Percentiles rank a stretch among this genome's conserved stretches.
Conservation (phyloP, 2,329 filamentous ascomycete species). For the Blumeriella jaapii region DNA sequence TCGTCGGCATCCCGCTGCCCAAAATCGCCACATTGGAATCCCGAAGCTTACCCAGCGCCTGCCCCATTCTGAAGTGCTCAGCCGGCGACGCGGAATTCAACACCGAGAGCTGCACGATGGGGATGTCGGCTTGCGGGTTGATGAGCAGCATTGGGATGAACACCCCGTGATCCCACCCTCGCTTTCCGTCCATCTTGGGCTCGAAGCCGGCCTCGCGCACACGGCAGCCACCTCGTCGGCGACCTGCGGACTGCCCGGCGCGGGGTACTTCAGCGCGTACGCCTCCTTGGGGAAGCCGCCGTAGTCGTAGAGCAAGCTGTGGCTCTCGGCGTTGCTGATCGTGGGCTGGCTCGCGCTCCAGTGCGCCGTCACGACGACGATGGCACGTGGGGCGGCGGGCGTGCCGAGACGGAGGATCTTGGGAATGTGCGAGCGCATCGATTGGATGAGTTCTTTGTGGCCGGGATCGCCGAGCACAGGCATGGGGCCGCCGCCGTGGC, state of each 20-base stretch:
- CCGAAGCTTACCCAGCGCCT: constrained; percentile 52
- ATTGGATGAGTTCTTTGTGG: constrained; percentile 39
- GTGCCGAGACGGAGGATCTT: constrained; percentile 43
- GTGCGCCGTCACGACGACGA: constrained; percentile 68
- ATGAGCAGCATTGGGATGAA: constrained; percentile 33
- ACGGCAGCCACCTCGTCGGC: constrained; percentile 37
- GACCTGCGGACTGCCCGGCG: constrained; percentile 41
- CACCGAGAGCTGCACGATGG: constrained; percentile 62
- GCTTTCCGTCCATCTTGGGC: constrained; percentile 16
- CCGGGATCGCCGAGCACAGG: constrained; percentile 43
- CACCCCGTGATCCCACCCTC: constrained; percentile 51
- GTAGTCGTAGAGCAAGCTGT: constrained; percentile 45
- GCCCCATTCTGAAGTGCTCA: constrained; percentile 56
- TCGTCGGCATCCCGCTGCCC: constrained; percentile 58
- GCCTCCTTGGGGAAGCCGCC: constrained; percentile 44
- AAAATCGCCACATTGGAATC: constrained; percentile 59
- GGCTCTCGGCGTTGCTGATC: constrained; percentile 38
- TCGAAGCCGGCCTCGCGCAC: constrained; percentile 34
- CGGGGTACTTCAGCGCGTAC: constrained; percentile 44
- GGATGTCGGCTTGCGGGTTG: constrained; percentile 32
- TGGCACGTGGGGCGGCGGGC: constrained; percentile 47
- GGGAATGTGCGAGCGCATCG: constrained; percentile 41
- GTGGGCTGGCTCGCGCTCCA: constrained; percentile 50
- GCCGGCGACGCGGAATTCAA: constrained; percentile 46
- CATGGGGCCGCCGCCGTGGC: constrained; percentile 36